Base-by-base conservation (phyloP, 148 eudicot species). In the Heliosperma pusillum region DNA sequence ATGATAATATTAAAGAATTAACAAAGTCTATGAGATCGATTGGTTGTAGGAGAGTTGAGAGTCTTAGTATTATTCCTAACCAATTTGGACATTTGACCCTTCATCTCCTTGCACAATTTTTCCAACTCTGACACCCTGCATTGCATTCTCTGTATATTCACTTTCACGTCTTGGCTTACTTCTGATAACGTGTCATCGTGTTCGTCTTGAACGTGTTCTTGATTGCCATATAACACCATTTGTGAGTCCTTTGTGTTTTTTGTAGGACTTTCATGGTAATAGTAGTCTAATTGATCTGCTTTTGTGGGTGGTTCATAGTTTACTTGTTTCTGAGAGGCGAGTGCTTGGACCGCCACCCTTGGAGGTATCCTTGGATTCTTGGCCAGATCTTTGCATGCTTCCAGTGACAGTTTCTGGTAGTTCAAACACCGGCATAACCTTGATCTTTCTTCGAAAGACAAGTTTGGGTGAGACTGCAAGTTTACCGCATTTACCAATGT, bases 341-440 rank as follows among this genome's bases (percentile, higher is more conserved):
- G 96, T 53, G 97, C 97, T 85, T 88, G 90, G 11, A 92, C 85
- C n/a, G 97, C 86, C 0, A 92, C 84, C 71, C 86, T 81, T 7
- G 97, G 97, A 45, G 97, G 96, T 20, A 92, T 92, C 55, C 89
- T 78, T 0, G 97, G 96, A 83, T 90, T 92, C 81, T 85, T 90
- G 15, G 97, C 97, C 0, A 93, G 86, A 73, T 90, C 93, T 59
- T 93, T 93, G 84, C 96, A 90, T 52, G 97, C 84, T 86, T 89
- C 96, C 3, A 93, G 83, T 47, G 93, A 85, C 21, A 93, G 81
- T 74, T 93, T 93, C 66, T 85, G 84, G 62, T 86, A 93, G 84
- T 86, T 90, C 0, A 93, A 82, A 68, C 97, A 93, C 44, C 88
- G 78, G 55, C 97, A 93, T 85, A 93, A 62, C 66, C 90, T 89